A percentile compares a stretch with the other conserved stretches of the same genome.
These are phyloP conservation scores for Verbena officinalis DNA, from an alignment of 257 asterid genomes.

Conservation along the genomic window DNA sequence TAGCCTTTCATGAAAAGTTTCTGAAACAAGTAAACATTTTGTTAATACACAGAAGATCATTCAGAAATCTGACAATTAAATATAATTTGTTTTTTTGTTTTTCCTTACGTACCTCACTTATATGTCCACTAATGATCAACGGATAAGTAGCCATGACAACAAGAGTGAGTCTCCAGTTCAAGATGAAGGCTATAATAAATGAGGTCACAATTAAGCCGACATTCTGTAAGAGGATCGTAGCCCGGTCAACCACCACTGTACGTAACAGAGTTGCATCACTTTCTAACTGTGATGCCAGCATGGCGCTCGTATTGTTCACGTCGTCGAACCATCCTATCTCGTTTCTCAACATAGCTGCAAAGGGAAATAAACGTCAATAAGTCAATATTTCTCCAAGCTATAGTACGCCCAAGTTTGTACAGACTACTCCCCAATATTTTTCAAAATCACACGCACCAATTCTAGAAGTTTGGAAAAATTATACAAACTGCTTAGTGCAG, in stretches of 20 bases:
- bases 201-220: constrained; percentile 80
- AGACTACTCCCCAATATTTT: too few relatives aligned
- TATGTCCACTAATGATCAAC: constrained; percentile 84
- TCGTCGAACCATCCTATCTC: constrained; percentile 98
- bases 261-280: constrained; percentile 82
- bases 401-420: too few relatives aligned
- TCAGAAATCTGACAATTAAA: constrained; percentile 2
- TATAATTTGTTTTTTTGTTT: constrained; percentile 11
- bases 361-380: constrained; percentile 6
- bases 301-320: constrained; percentile 68
- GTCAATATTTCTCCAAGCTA: background rate
- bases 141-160: constrained; percentile 93
- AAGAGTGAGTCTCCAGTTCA: constrained; percentile 97
- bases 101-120: constrained; percentile 71
- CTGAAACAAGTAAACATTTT: constrained; percentile 51
- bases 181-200: constrained; percentile 81
- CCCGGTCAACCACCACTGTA: constrained; percentile 89
- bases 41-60: background rate
- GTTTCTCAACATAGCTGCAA: constrained; percentile 91
- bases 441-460: too few relatives aligned
- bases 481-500: too few relatives aligned
- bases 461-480: too few relatives aligned
- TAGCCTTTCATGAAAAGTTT: constrained; percentile 95
- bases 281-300: constrained; percentile 87
- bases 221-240: constrained; percentile 84